Evolutionary conservation across 1,284 basidiomycete species (phyloP), one percentile per base, ranked within the genome.

Genomic region (Fomitopsis betulina): DNA sequence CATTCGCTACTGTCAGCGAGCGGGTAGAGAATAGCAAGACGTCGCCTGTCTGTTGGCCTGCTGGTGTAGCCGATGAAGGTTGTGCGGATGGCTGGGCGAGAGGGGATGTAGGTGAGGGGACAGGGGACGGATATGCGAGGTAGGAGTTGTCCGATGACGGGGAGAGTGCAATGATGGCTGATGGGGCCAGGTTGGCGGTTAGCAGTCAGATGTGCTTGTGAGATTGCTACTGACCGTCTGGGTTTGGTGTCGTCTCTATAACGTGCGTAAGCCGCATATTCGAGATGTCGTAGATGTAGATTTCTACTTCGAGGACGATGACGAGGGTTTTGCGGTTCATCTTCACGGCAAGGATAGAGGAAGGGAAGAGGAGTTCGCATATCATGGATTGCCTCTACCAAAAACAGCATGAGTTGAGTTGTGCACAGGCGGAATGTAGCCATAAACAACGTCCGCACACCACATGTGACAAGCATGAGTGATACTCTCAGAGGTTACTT

Each of bases 191-290:
- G 40, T 35, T 32, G 50, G 17, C 33, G 25, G 54, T 51, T 32
- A 51, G 55, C 55, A 56, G 55, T 25, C 45, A 25, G 62, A n/a
- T 50, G 57, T 21, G 23, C 21, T 53, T 37, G 13, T 57, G 7
- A 40, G 21, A 58, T 38, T n/a, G 25, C 15, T 4, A 57, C 71
- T 67, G 74, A 94, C 94, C 95, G 71, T 96, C 90, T 1, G 96
- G 94, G 72, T 99, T 99, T 0, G 93, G 87, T 15, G 92, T 91
- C 0, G 96, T 99, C 78, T 99, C 97, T 58, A 99, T 96, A 52
- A 98, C 97, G 72, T 98, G 96, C 45, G 98, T 75, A 33, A 99
- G 81, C 67, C 96, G 91, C 96, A 99, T 98, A 67, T 98, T 99
- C 60, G 91, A 93, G 67, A 99, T 98, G 71, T 99, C 96, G 71